phyloP scores from a whole-genome alignment of 768 basidiomycete species.

The Kwoniella shandongensis region DNA sequence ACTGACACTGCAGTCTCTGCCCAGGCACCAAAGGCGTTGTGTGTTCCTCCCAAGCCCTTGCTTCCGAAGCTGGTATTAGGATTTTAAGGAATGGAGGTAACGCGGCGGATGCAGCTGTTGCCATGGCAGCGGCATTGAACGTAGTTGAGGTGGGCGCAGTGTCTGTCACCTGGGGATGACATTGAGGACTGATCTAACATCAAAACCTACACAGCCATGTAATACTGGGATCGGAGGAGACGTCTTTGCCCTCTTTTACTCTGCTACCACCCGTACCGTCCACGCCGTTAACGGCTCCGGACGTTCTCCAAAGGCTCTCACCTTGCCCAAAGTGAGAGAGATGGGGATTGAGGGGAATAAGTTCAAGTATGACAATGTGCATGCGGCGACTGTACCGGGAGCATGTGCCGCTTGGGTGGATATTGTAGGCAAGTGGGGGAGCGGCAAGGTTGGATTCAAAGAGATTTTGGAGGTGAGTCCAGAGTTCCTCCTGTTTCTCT shows the following conservation, averaged over 20 bases:
- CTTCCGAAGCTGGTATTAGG: conserved; percentile 81
- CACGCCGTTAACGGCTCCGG: conserved; percentile 89
- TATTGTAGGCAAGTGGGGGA: conserved; percentile 74
- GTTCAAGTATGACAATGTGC: conserved; percentile 74
- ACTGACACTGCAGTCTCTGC: no score
- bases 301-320: conserved; percentile 71
- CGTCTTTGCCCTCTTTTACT: conserved; percentile 78
- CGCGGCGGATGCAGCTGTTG: conserved; percentile 92
- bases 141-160: conserved; percentile 72
- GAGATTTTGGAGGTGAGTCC: conserved; percentile 63
- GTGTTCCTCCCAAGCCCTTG: conserved; percentile 81
- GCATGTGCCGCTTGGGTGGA: conserved; percentile 89
- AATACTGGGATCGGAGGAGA: conserved; percentile 26
- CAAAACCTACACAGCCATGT: conserved; percentile 8
- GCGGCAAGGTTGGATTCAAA: conserved; percentile 62
- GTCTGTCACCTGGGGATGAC: conserved; percentile 4
- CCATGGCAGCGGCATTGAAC: conserved; percentile 84
- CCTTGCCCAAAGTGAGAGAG: conserved; percentile 66
- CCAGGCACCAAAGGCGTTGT: conserved; percentile 80
- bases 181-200: not conserved
- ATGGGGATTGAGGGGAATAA: conserved; percentile 64
- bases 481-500: no score
- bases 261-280: conserved; percentile 72
- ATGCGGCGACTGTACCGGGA: conserved; percentile 64
- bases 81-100: conserved; percentile 86